Evolutionary conservation across 306 rosid genomes (phyloP), one percentile per base, ranked within the genome.

Genomic region (Castanospermum australe): DNA sequence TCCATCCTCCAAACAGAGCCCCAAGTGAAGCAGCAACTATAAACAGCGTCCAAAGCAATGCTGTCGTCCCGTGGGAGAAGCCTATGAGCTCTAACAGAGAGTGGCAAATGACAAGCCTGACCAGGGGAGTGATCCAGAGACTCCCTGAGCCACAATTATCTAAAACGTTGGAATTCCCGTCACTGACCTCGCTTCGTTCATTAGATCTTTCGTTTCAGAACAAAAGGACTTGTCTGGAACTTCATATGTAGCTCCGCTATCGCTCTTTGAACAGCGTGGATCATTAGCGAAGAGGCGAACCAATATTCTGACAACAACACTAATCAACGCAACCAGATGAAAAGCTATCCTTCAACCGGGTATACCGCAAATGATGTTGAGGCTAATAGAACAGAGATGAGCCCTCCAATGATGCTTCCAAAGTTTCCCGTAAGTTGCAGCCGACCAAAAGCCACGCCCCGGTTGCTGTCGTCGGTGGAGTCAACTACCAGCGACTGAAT

Each of bases 261-360:
- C 11, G 18, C 17, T 64, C 24, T 81, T 84, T 9, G 90, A 73
- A 56, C 68, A 91, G 66, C 73, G 90, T 6, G 94, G 98, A 84
- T 94, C 98, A 1, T 84, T 76, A 2, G 96, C 97, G n/a, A 88
- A 92, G 32, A 88, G 74, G 60, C 85, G 83, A 4, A 92, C 88
- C 33, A 88, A 67, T 44, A 88, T 13, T 4, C 97, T 97, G 4
- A 92, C 93, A 6, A 92, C 8, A 11, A 94, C 90, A 78, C 98
- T 94, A 10, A 92, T 71, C 41, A 90, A 51, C 48, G 88, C 97
- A 65, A 94, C 97, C 0, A 94, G 62, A 81, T 90, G 91, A 70
- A 94, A 94, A 24, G 97, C 85, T 44, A 94, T 67, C 84, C 98
- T 91, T 97, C 98, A 94, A 76, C 98, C 98, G 14, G 94, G 82